Base-by-base conservation (phyloP, 2,329 filamentous ascomycete genomes). In the Calonectria henricotiae region DNA sequence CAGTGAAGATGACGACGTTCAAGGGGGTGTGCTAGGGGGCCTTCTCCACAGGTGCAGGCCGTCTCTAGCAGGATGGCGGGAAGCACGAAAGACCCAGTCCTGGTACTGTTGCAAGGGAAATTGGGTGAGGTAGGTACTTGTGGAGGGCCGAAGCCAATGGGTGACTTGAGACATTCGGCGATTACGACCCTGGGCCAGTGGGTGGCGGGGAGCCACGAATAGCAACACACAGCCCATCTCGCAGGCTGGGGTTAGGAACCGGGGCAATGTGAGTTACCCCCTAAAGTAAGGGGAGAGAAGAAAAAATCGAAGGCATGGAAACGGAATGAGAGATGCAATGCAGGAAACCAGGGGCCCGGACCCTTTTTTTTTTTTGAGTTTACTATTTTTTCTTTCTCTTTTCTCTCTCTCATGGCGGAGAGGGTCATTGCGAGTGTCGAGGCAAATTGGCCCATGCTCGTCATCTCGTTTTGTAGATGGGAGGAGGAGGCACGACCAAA, bases 1-100 rank as follows among this genome's bases (percentile, higher is more conserved):
- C 80, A 58, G 80, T 78, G 70, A 71, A 81, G 69, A 68, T 75
- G 75, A 77, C 75, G 73, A 77, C 75, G 74, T 71, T 65, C 60
- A 73, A 70, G 73, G 74, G 62, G 39, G 63, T 41, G 75, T 20
- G 68, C 63, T 68, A 72, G 58, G 70, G 66, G 27, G 37, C 13
- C 44, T 41, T 67, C 67, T 68, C 64, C 47, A 67, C 65, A 61
- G 39, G 37, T 37, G 32, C 46, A 44, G 60, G 43, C 23, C 41
- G 61, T 20, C 60, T 47, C n/a, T 20, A 62, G 39, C 27, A 37
- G 32, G 35, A 58, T 39, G 32, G 51, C 41, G 39, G 49, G 35
- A 71, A 65, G 69, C 72, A 74, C 67, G 51, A 39, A 39, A 20
- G 51, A 51, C 30, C 30, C 37, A 58, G 27, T 47, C 60, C n/a